Percentiles rank a stretch among this genome's conserved stretches.
These are phyloP conservation scores for Paecilomyces variotii DNA, from an alignment of 2,329 filamentous ascomycete genomes.

Conservation along the genomic window DNA sequence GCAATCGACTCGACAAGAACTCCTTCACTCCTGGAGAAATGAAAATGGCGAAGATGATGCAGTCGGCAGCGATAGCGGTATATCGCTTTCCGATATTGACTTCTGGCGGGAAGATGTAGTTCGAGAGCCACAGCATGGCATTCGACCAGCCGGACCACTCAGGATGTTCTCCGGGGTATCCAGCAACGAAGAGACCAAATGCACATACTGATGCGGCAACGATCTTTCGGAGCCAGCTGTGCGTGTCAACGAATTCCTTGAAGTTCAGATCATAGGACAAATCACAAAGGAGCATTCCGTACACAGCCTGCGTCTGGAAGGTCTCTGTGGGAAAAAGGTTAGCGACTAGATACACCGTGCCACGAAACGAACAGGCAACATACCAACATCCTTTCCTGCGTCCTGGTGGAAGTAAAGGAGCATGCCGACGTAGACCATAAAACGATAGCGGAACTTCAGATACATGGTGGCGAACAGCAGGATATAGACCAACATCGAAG, in stretches of 20 bases:
- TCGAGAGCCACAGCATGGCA: constrained; percentile 32
- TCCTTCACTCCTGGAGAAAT: constrained; percentile 42
- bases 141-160: constrained; percentile 45
- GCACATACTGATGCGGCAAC: constrained; percentile 32
- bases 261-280: constrained; percentile 40
- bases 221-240: constrained; percentile 32
- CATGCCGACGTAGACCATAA: constrained; percentile 40
- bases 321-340: constrained; percentile 35
- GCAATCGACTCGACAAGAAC: constrained; percentile 42
- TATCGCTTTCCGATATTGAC: constrained; percentile 39
- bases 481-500: constrained; percentile 45
- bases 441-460: constrained; percentile 41
- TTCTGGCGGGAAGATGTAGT: constrained; percentile 40
- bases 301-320: constrained; percentile 46
- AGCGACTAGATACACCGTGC: not conserved
- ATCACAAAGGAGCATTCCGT: constrained; percentile 46
- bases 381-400: constrained; percentile 39
- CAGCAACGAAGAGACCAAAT: constrained; percentile 40
- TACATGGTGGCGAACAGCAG: constrained; percentile 36
- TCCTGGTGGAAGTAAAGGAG: constrained; percentile 44
- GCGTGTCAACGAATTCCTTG: constrained; percentile 38
- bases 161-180: constrained; percentile 44
- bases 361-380: constrained; percentile 8
- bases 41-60: constrained; percentile 44
- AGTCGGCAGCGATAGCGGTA: constrained; percentile 42